Base-by-base conservation (phyloP, 2,329 filamentous ascomycete genomes). In the Xylariaceae sp. region DNA sequence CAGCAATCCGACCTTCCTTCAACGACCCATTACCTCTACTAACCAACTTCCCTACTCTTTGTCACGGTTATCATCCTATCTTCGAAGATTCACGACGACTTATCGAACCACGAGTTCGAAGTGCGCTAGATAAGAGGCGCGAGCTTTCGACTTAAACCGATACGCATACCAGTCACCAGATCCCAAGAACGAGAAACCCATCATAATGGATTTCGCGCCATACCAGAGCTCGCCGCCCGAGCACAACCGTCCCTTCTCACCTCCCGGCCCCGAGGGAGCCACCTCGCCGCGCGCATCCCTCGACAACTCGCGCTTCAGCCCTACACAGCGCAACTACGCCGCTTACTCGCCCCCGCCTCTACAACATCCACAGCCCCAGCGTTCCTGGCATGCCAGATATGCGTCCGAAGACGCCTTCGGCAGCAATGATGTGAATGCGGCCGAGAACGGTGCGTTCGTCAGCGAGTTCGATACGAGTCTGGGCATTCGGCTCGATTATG, bases 211-310 rank as follows among this genome's bases (percentile, higher is more conserved):
- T 78, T 99, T 97, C 74, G 94, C 94, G 51, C 94, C 94, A 44
- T 99, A 97, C 77, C 94, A 97, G 79, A 93, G 93, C 74, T 88
- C 88, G 53, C 88, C 89, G 13, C 94, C 94, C 8, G 92, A 97
- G 77, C 82, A 88, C 68, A 85, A 86, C 67, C 90, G 93, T 70
- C 86, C 88, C 55, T 82, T 92, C 72, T 95, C 90, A 17, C 90
- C 92, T 55, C 82, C 86, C 9, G 76, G 73, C 58, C 75, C 77
- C 64, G 70, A 63, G 7, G 56, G 59, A 51, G n/a, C 72, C 56
- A 68, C 76, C 8, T 84, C 82, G 34, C 82, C 83, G 18, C 84
- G 78, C 66, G 74, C 79, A 66, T 83, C 88, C 73, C 75, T 86
- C 78, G 74, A 85, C 72, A 73, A 80, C 74, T 75, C 74, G 55